A percentile compares a stretch with the other conserved stretches of the same genome.
Evolutionary conservation across 2,329 filamentous ascomycete genomes (phyloP).

Genomic region (Cryphonectria parasitica): DNA sequence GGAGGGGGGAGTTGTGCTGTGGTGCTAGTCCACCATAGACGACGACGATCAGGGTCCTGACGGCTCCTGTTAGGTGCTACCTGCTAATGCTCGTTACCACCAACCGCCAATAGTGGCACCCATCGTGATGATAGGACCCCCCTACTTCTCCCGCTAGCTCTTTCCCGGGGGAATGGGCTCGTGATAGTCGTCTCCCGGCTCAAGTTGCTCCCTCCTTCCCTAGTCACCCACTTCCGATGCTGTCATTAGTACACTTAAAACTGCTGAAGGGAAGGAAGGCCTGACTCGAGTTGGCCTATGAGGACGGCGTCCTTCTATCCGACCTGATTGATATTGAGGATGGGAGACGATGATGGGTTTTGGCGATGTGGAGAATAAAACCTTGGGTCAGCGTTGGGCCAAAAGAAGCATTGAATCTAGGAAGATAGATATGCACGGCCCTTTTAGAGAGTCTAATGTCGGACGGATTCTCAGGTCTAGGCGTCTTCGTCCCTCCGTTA

Average conservation of each 20-base stretch:
- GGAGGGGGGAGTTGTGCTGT: too few relatives aligned
- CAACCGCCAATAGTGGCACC: neutral
- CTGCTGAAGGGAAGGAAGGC: too few relatives aligned
- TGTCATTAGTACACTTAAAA: too few relatives aligned
- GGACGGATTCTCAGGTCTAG: too few relatives aligned
- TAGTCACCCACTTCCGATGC: neutral
- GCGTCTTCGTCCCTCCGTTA: too few relatives aligned
- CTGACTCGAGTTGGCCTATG: neutral
- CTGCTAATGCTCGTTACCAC: neutral
- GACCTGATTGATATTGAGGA: neutral
- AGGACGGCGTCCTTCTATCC: neutral
- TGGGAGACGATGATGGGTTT: neutral
- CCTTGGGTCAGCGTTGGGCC: too few relatives aligned
- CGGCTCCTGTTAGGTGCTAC: neutral
- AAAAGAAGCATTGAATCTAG: neutral
- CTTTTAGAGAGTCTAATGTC: neutral
- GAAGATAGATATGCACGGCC: neutral
- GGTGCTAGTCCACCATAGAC: neutral
- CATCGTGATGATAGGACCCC: too few relatives aligned
- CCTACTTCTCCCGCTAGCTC: neutral
- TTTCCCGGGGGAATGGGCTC: neutral
- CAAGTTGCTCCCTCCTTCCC: neutral
- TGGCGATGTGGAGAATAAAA: neutral
- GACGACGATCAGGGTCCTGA: constrained; percentile 15
- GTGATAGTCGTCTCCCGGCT: neutral